Conservation (phyloP, 805 yeast genomes). For the Candida broadrunensis region DNA sequence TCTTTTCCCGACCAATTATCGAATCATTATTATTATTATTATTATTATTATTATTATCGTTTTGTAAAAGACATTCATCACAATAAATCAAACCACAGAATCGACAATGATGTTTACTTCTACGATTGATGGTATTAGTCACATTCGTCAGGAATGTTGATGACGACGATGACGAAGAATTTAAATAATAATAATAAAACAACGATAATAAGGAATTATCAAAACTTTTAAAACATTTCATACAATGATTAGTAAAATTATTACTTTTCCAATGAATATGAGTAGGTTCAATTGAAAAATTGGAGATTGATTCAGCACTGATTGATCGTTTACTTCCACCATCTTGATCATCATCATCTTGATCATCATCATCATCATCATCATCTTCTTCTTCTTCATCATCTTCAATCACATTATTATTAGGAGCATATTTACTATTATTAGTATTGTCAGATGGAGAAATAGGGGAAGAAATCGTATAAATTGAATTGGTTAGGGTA, state of each 20-base stretch:
- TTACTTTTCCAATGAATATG: constrained; percentile 54
- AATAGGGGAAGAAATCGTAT: constrained; percentile 1
- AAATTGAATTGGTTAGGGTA: not conserved
- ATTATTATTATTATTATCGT: not conserved
- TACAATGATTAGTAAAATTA: constrained; percentile 36
- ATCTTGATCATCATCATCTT: not conserved
- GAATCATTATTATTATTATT: not conserved
- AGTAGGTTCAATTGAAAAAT: constrained; percentile 38
- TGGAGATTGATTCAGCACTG: not conserved
- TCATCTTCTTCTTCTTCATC: not conserved
- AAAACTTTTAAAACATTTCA: constrained; percentile 36
- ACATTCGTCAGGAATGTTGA: not conserved
- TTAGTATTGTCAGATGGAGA: too few relatives aligned
- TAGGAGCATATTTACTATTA: too few relatives aligned
- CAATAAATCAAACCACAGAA: constrained; percentile 51
- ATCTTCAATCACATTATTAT: not conserved
- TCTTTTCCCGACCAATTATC: constrained; percentile 1
- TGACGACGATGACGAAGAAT: too few relatives aligned
- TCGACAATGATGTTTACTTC: constrained; percentile 47
- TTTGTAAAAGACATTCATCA: constrained; percentile 8
- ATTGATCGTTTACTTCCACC: not conserved
- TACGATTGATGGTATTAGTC: not conserved
- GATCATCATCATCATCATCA: not conserved
- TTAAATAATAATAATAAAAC: not conserved
- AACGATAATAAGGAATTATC: constrained; percentile 4